A percentile compares a stretch with the other conserved stretches of the same genome.
Evolutionary conservation across 345 rosid genomes (phyloP).

Genomic region (Citrus glauca): DNA sequence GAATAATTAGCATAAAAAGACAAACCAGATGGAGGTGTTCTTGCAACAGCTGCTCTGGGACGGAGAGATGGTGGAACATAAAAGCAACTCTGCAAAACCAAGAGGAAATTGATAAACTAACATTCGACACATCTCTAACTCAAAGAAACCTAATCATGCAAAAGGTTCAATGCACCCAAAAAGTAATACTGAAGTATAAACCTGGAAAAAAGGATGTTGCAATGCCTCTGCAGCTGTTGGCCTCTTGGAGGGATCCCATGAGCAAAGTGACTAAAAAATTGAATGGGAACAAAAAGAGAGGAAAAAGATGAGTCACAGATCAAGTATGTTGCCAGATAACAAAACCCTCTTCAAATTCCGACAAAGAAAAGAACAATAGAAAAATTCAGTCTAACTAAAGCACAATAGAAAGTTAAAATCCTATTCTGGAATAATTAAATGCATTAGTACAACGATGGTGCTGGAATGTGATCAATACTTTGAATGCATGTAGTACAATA

Average conservation of each 20-base stretch:
- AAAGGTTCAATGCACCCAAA: not conserved
- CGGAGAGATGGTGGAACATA: constrained; percentile 92
- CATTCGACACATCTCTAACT: not conserved
- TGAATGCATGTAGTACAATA: not conserved
- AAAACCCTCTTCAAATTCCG: not conserved
- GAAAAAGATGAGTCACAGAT: not conserved
- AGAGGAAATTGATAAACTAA: not conserved
- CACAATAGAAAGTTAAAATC: no score
- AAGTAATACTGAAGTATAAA: constrained; percentile 12
- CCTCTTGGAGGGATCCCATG: constrained; percentile 93
- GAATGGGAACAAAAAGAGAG: not conserved
- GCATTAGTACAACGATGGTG: not conserved
- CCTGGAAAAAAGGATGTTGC: constrained; percentile 97
- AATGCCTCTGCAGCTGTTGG: constrained; percentile 84
- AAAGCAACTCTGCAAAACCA: constrained; percentile 64
- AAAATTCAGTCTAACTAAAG: not conserved
- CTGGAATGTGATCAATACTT: not conserved
- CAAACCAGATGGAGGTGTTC: constrained; percentile 78
- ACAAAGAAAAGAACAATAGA: not conserved
- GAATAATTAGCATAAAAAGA: not conserved
- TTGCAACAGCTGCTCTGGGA: constrained; percentile 36
- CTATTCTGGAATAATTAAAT: not conserved
- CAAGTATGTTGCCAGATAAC: not conserved
- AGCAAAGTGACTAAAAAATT: constrained; percentile 65
- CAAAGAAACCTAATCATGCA: not conserved